Percentiles rank a stretch among this genome's conserved stretches.
phyloP scores from a whole-genome alignment of 495 filamentous ascomycete genomes.

The Staphylotrichum longicolle region DNA sequence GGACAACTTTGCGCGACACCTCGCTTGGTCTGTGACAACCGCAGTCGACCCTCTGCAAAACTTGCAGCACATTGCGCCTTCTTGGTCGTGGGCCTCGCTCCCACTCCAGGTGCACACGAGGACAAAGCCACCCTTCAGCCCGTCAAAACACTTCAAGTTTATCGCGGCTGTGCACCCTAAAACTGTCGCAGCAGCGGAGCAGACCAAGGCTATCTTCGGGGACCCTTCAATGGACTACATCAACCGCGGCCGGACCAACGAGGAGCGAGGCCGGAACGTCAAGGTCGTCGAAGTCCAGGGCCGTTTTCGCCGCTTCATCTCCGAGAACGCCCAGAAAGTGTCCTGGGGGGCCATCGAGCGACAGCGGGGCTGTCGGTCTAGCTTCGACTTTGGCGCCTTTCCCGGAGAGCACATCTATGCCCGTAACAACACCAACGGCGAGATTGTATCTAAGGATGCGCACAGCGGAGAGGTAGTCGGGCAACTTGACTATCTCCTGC shows the following conservation, averaged over 20 bases:
- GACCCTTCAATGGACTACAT: slow-evolving; percentile 2
- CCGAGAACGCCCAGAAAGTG: slow-evolving; percentile 18
- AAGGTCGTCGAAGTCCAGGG: slow-evolving; percentile 30
- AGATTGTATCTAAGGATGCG: slow-evolving; percentile 31
- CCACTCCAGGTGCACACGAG: slow-evolving; percentile 26
- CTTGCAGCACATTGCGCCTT: slow-evolving; percentile 32
- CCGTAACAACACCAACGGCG: slow-evolving; percentile 25
- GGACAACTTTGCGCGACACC: slow-evolving; percentile 32
- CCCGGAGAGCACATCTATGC: slow-evolving; percentile 26
- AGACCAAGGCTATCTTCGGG: not conserved
- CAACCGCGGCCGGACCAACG: slow-evolving; percentile 21
- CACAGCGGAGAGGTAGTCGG: slow-evolving; percentile 34
- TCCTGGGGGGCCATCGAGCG: slow-evolving; percentile 28
- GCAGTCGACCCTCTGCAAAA: slow-evolving; percentile 19
- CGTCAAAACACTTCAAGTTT: slow-evolving; percentile 29
- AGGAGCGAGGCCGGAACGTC: slow-evolving; percentile 28
- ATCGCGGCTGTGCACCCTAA: slow-evolving; percentile 4
- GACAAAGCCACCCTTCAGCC: slow-evolving; percentile 26
- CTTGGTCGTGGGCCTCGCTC: slow-evolving; percentile 36
- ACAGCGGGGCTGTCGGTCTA: slow-evolving; percentile 12
- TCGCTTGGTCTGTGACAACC: slow-evolving; percentile 31
- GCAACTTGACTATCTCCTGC: slow-evolving; percentile 31
- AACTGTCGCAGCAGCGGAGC: too few relatives aligned
- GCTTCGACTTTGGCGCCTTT: slow-evolving; percentile 29
- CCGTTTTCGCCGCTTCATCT: slow-evolving; percentile 31